These are phyloP conservation scores for Psilocybe subaeruginosa DNA, from an alignment of 768 basidiomycete genomes.

Conservation along the genomic window DNA sequence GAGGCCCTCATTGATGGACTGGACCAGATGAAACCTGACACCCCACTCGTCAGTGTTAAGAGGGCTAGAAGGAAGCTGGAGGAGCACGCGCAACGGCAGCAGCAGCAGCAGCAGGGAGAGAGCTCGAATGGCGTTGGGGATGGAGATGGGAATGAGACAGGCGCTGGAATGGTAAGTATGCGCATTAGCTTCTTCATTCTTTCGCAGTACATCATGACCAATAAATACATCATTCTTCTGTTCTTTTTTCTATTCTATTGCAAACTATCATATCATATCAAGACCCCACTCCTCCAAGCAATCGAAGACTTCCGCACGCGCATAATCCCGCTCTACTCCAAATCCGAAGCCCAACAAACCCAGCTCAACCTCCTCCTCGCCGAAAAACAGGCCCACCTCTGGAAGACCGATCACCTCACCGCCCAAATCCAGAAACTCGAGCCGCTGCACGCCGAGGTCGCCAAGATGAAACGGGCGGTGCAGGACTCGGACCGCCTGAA, in stretches of 20 bases:
- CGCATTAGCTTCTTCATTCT: neutral
- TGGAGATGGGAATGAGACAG: no score
- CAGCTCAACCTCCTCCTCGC: constrained; percentile 28
- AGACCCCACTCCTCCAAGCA: constrained; percentile 38
- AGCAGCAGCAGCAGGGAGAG: no score
- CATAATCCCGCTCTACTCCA: constrained; percentile 40
- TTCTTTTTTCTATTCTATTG: neutral
- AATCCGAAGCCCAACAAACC: constrained; percentile 29
- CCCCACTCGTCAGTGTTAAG: constrained; percentile 37
- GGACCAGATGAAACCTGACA: constrained; percentile 33
- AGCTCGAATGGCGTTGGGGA: no score
- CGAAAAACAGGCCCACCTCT: constrained; percentile 12
- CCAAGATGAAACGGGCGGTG: constrained; percentile 17
- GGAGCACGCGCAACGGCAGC: constrained; percentile 26
- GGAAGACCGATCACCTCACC: constrained; percentile 16
- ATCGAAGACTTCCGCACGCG: constrained; percentile 43
- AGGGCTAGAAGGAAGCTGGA: constrained; percentile 37
- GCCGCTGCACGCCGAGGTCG: constrained; percentile 24
- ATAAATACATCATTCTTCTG: neutral
- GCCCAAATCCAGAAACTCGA: constrained; percentile 21
- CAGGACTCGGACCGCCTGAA: constrained; percentile 24
- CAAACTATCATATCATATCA: neutral
- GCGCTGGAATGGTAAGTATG: neutral
- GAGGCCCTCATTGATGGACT: constrained; percentile 34
- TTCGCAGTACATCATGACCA: neutral